Base-by-base conservation (phyloP, 306 rosid species). In the Rosa multiflora region DNA sequence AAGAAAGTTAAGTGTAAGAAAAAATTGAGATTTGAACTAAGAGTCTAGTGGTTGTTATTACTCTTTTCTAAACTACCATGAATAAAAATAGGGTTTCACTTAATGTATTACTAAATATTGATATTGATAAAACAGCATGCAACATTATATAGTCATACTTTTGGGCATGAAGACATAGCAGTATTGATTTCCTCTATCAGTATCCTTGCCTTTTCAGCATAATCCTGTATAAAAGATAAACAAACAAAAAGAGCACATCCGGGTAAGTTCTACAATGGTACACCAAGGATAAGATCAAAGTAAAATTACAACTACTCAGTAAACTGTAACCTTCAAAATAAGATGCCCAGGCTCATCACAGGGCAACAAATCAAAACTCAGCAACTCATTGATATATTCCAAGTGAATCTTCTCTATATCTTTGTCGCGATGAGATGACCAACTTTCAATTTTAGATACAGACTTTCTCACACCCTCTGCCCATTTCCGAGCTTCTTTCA, bases 401-500 rank as follows among this genome's bases (percentile, higher is more conserved):
- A 86, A 72, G 80, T 83, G 82, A 89, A 89, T 82, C 83, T 89
- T 88, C 86, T 88, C 88, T 52, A 58, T 62, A 74, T 58, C 80
- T 4, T 80, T 80, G 71, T 80, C 85, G 61, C 26, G 80, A 84
- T 74, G 72, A 70, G 51, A 72, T 64, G 81, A 79, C 94, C 95
- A 86, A 48, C 73, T 80, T 80, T 91, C 90, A 79, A 91, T 67
- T 88, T 90, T 92, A 80, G 83, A 80, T 52, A 92, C 70, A 72
- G 92, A 95, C 61, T 83, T 87, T 85, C 86, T 85, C 70, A 90
- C 86, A 69, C 96, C 87, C 83, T 90, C 92, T 37, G 91, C 93
- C 97, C 97, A 95, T 79, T 88, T 90, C 82, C 83, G 92, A 78
- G 94, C 90, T 83, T 85, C 79, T 77, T 77, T 82, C 91, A 95